Evolutionary conservation across 345 rosid genomes (phyloP).

Genomic region (Acer negundo): DNA sequence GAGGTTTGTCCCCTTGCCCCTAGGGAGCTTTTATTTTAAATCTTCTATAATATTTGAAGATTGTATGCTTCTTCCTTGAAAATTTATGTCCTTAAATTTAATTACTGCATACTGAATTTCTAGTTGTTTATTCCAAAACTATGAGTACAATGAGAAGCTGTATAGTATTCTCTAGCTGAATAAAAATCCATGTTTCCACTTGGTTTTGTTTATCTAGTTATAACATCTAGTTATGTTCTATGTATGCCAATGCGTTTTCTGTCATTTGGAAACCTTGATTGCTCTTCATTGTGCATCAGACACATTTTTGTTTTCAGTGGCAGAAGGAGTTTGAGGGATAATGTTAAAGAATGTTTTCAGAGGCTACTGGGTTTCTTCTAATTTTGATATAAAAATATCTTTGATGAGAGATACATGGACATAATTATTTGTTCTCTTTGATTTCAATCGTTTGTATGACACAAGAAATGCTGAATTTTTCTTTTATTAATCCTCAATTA

Average conservation of each 20-base stretch:
- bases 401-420: neutral
- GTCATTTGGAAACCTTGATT: neutral
- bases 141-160: neutral
- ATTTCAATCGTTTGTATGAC: neutral
- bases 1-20: slow-evolving; percentile 54
- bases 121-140: neutral
- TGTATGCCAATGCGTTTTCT: neutral
- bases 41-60: neutral
- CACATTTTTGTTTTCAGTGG: neutral
- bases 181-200: neutral
- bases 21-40: neutral
- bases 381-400: neutral
- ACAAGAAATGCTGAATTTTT: neutral
- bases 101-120: neutral
- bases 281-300: neutral
- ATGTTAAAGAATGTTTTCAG: neutral
- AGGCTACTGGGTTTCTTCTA: neutral
- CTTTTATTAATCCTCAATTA: neutral
- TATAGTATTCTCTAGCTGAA: neutral
- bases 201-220: neutral
- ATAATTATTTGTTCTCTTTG: neutral
- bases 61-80: neutral
- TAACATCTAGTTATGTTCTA: neutral
- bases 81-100: neutral
- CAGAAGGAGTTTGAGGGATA: neutral